Percentiles rank a stretch among this genome's conserved stretches.
Evolutionary conservation across 352 stramenopile genomes (phyloP).

Genomic region (Pythium apleroticum): DNA sequence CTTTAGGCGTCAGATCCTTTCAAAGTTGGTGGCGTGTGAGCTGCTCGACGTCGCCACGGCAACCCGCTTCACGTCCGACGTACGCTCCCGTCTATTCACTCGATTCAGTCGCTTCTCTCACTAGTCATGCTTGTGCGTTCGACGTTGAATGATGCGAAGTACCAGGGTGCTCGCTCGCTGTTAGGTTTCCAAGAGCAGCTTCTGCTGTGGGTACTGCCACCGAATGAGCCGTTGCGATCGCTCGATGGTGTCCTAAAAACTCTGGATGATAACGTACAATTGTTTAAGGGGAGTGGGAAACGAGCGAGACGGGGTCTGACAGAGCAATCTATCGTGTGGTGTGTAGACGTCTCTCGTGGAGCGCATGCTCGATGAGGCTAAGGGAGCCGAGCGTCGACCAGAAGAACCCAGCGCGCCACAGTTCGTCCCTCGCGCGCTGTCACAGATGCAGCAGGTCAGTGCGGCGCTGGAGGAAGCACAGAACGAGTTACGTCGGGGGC

Average conservation of each 20-base stretch:
- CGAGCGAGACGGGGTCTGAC: too few relatives aligned
- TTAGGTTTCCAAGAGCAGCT: constrained; percentile 20
- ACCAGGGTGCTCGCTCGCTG: constrained; percentile 8
- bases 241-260: constrained; percentile 1
- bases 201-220: constrained; percentile 10
- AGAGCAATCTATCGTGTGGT: too few relatives aligned
- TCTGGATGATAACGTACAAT: constrained; percentile 13
- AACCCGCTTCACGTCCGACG: constrained; percentile 20
- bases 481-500: background rate
- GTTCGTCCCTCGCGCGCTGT: background rate
- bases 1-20: constrained; percentile 13
- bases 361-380: background rate
- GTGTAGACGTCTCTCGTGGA: constrained; percentile 10
- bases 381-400: background rate
- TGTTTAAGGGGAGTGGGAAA: background rate
- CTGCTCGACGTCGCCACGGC: constrained; percentile 3
- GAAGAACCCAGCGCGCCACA: background rate
- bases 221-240: background rate
- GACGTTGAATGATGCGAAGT: background rate
- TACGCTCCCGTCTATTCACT: background rate
- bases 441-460: background rate
- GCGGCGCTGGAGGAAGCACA: background rate
- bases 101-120: too few relatives aligned
- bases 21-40: background rate
- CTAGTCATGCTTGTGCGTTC: background rate